Conservation (phyloP, 2,329 filamentous ascomycete genomes). For the Blastomyces silverae region DNA sequence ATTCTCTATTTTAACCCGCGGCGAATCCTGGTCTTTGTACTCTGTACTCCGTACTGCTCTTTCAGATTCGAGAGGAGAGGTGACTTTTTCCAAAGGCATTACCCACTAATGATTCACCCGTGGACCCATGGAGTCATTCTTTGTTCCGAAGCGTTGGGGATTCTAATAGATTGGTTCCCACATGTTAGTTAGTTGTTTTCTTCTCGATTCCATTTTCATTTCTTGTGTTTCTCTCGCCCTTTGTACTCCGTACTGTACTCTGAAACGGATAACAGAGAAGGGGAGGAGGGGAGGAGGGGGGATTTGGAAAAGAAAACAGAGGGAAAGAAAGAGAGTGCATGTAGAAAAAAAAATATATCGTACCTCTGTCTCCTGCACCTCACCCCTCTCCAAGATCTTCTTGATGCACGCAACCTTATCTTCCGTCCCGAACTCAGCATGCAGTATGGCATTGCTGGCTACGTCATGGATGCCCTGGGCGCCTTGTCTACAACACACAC, state of each 20-base stretch:
- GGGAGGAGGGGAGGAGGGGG: too few relatives aligned
- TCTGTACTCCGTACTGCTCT: too few relatives aligned
- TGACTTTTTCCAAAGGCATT: background rate
- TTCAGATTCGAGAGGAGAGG: too few relatives aligned
- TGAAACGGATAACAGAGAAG: background rate
- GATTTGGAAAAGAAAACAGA: slow-evolving; percentile 4
- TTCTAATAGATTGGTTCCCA: slow-evolving; percentile 24
- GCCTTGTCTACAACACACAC: slow-evolving; percentile 61
- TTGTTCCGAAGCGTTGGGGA: slow-evolving; percentile 30
- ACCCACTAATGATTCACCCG: slow-evolving; percentile 16
- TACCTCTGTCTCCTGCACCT: slow-evolving; percentile 56
- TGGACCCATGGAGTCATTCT: slow-evolving; percentile 26
- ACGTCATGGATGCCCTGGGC: slow-evolving; percentile 70
- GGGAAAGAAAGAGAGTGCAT: slow-evolving; percentile 15
- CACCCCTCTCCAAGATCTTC: slow-evolving; percentile 71
- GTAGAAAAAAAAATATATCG: slow-evolving; percentile 25
- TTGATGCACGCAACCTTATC: slow-evolving; percentile 74
- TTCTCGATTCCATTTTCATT: background rate
- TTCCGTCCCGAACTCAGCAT: slow-evolving; percentile 79
- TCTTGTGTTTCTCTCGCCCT: background rate
- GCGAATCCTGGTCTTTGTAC: too few relatives aligned
- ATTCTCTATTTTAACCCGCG: too few relatives aligned
- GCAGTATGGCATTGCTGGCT: slow-evolving; percentile 66
- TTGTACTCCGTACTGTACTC: background rate
- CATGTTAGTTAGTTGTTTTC: slow-evolving; percentile 16